phyloP scores from a whole-genome alignment of 1,284 basidiomycete genomes.

The Coniferiporia sulphurascens region DNA sequence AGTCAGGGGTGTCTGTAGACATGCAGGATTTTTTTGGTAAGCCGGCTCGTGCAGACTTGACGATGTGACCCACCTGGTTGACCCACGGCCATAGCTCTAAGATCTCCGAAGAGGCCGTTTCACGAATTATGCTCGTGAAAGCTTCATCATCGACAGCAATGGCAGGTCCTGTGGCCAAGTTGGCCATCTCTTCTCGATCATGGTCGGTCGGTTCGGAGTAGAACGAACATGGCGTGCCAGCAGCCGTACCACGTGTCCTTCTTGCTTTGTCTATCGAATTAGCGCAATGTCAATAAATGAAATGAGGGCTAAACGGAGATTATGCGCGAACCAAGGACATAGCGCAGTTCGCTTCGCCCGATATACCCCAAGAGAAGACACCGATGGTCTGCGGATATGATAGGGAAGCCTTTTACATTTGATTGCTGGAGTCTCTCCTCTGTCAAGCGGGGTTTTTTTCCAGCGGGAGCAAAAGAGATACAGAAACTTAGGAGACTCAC shows the following conservation, averaged over 20 bases:
- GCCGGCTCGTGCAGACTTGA: background rate
- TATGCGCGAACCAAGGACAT: conserved; percentile 67
- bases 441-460: conserved; percentile 26
- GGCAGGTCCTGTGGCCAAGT: conserved; percentile 45
- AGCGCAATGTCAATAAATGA: background rate
- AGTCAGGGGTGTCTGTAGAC: conserved; percentile 77
- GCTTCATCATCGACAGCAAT: conserved; percentile 66
- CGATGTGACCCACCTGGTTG: conserved; percentile 62
- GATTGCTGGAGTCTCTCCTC: conserved; percentile 67
- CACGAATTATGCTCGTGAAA: conserved; percentile 55
- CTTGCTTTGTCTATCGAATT: conserved; percentile 59
- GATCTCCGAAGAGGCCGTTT: conserved; percentile 47
- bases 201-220: conserved; percentile 40
- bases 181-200: conserved; percentile 44
- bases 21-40: conserved; percentile 17
- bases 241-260: conserved; percentile 53
- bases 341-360: conserved; percentile 78
- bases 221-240: conserved; percentile 72
- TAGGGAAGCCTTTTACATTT: conserved; percentile 87
- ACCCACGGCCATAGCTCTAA: conserved; percentile 89
- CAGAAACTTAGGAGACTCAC: conserved; percentile 39
- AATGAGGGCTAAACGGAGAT: background rate
- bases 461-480: background rate
- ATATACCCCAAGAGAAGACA: conserved; percentile 83
- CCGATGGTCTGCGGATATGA: conserved; percentile 59